These are phyloP conservation scores for Colletotrichum trifolii DNA, from an alignment of 2,329 filamentous ascomycete genomes.

Conservation along the genomic window DNA sequence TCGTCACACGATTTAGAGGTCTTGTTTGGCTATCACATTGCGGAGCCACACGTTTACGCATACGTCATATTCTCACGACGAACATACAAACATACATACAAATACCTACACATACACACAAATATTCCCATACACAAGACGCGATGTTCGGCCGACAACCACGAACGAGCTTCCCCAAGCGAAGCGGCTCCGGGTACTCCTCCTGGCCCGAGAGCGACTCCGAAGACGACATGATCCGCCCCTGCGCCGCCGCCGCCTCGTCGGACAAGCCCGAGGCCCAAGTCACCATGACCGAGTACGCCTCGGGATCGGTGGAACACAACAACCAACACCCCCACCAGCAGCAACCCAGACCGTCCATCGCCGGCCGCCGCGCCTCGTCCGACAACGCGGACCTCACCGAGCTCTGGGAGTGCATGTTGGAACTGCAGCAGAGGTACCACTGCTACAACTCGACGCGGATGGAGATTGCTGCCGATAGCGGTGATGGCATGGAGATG, in stretches of 20 bases:
- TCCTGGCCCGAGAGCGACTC: slow-evolving; percentile 36
- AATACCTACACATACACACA: background rate
- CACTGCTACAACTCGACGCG: slow-evolving; percentile 39
- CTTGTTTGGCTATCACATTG: background rate
- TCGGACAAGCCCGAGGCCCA: slow-evolving; percentile 30
- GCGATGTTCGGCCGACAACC: slow-evolving; percentile 31
- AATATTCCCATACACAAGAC: background rate
- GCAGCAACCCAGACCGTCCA: slow-evolving; percentile 7
- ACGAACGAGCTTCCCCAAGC: slow-evolving; percentile 20
- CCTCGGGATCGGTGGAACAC: slow-evolving; percentile 13
- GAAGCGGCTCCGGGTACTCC: slow-evolving; percentile 28
- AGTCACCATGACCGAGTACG: slow-evolving; percentile 35
- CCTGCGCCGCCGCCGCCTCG: slow-evolving; percentile 23
- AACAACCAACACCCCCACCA: background rate
- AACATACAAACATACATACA: background rate
- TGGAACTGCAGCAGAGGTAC: slow-evolving; percentile 36
- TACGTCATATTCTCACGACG: too few relatives aligned
- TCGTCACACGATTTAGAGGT: slow-evolving; percentile 2
- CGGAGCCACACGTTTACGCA: too few relatives aligned
- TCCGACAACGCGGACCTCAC: slow-evolving; percentile 30
- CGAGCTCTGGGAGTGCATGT: slow-evolving; percentile 37
- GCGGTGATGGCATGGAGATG: slow-evolving; percentile 34
- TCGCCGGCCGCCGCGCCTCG: slow-evolving; percentile 31
- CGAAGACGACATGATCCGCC: slow-evolving; percentile 36
- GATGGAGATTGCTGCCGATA: slow-evolving; percentile 38